Evolutionary conservation across 805 yeast species (phyloP).

Genomic region (Kodamaea kaohsiungensis): DNA sequence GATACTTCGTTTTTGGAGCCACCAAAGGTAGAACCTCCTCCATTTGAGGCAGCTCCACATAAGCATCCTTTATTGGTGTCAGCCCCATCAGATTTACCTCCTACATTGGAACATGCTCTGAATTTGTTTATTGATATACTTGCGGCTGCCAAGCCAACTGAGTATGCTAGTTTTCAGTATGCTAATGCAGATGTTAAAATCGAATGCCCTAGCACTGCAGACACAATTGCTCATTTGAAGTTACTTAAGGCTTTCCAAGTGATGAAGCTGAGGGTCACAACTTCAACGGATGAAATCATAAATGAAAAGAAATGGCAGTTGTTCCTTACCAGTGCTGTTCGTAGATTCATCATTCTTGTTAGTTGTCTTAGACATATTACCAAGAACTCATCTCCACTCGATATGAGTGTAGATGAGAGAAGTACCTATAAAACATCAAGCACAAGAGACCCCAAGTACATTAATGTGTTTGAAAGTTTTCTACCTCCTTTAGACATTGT

Average conservation of each 20-base stretch:
- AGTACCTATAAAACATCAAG: constrained; percentile 1
- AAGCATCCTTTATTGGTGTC: not conserved
- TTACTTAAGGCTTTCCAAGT: constrained; percentile 22
- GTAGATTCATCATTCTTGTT: constrained; percentile 22
- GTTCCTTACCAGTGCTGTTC: constrained; percentile 24
- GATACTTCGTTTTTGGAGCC: not conserved
- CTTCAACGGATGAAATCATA: constrained; percentile 1
- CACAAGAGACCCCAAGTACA: not conserved
- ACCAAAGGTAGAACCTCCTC: not conserved
- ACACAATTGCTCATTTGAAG: constrained; percentile 24
- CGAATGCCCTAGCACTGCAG: constrained; percentile 10
- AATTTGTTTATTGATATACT: not conserved
- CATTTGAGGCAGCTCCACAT: not conserved
- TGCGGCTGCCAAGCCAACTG: not conserved
- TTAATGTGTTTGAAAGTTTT: constrained; percentile 4
- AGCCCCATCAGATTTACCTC: not conserved
- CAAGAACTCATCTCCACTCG: not conserved
- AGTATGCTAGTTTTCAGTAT: not conserved
- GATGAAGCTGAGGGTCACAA: constrained; percentile 16
- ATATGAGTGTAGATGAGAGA: not conserved
- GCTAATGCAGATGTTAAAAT: not conserved
- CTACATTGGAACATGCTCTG: not conserved
- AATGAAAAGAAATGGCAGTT: constrained; percentile 21
- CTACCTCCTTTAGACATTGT: constrained; percentile 25
- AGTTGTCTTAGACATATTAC: constrained; percentile 14